A percentile compares a stretch with the other conserved stretches of the same genome.
These are phyloP conservation scores for Trametes elegans DNA, from an alignment of 768 basidiomycete species.

Conservation along the genomic window DNA sequence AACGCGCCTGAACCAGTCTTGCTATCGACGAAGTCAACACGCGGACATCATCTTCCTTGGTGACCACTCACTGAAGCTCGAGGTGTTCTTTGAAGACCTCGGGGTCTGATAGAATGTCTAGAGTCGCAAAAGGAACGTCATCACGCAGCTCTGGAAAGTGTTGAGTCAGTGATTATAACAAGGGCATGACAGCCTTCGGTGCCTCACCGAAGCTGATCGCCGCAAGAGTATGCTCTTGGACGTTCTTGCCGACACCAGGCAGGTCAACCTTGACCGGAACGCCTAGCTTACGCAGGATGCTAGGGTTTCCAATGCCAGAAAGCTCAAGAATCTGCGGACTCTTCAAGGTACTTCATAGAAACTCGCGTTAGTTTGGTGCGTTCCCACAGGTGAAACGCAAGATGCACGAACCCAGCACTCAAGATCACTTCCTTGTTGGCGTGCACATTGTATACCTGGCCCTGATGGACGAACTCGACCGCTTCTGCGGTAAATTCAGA, in stretches of 20 bases:
- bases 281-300: conserved; percentile 38
- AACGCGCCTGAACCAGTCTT: conserved; percentile 26
- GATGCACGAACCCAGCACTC: conserved; percentile 14
- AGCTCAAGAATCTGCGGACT: conserved; percentile 51
- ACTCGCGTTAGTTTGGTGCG: no score
- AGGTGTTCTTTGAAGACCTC: conserved; percentile 29
- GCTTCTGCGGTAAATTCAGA: conserved; percentile 40
- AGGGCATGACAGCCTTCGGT: background rate
- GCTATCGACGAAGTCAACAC: conserved; percentile 18
- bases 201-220: conserved; percentile 29
- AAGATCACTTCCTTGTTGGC: conserved; percentile 50
- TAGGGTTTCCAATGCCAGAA: conserved; percentile 51
- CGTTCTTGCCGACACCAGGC: conserved; percentile 49
- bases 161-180: background rate
- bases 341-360: conserved; percentile 14
- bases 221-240: conserved; percentile 47
- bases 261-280: conserved; percentile 41
- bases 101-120: conserved; percentile 32
- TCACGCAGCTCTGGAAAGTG: conserved; percentile 30
- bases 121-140: conserved; percentile 28
- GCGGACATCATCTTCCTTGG: background rate
- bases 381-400: background rate
- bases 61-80: conserved; percentile 33
- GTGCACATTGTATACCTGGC: conserved; percentile 32
- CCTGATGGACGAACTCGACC: conserved; percentile 42